Conservation (phyloP, 345 rosid species). For the Moringa oleifera region DNA sequence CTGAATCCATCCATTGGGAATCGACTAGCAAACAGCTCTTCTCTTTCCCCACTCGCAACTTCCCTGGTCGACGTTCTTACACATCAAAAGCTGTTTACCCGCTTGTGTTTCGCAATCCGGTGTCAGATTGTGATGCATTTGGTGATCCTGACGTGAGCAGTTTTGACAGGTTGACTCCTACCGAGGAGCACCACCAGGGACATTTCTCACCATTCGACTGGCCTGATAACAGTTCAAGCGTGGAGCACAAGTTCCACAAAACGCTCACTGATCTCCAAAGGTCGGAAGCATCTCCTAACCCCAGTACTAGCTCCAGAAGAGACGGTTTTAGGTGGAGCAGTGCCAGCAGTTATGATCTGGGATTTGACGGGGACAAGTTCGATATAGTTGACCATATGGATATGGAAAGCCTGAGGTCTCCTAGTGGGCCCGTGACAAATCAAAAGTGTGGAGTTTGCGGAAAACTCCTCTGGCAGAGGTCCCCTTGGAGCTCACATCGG, state of each 20-base stretch:
- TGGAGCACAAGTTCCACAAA: slow-evolving; percentile 40
- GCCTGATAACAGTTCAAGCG: slow-evolving; percentile 35
- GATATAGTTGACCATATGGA: slow-evolving; percentile 38
- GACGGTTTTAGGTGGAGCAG: slow-evolving; percentile 77
- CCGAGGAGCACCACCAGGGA: slow-evolving; percentile 28
- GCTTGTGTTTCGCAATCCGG: slow-evolving; percentile 68
- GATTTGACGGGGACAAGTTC: slow-evolving; percentile 48
- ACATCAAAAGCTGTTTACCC: slow-evolving; percentile 67
- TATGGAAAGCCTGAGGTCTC: slow-evolving; percentile 30
- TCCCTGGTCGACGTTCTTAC: slow-evolving; percentile 41
- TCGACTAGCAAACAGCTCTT: slow-evolving; percentile 43
- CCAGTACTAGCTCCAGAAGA: slow-evolving; percentile 56
- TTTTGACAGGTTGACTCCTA: slow-evolving; percentile 37
- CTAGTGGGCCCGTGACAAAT: slow-evolving; percentile 21
- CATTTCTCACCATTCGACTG: slow-evolving; percentile 38
- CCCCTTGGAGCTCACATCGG: slow-evolving; percentile 82
- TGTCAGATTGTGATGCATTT: slow-evolving; percentile 52
- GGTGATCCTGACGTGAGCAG: slow-evolving; percentile 40
- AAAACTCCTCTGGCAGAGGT: slow-evolving; percentile 59
- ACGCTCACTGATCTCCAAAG: slow-evolving; percentile 43
- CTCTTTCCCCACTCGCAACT: slow-evolving; percentile 29
- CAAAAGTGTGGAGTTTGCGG: slow-evolving; percentile 75
- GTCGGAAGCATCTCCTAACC: slow-evolving; percentile 50
- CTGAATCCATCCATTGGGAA: slow-evolving; percentile 45
- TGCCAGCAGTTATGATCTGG: slow-evolving; percentile 59